Conservation (phyloP, 2,329 filamentous ascomycete species). For the Coleophoma cylindrospora region DNA sequence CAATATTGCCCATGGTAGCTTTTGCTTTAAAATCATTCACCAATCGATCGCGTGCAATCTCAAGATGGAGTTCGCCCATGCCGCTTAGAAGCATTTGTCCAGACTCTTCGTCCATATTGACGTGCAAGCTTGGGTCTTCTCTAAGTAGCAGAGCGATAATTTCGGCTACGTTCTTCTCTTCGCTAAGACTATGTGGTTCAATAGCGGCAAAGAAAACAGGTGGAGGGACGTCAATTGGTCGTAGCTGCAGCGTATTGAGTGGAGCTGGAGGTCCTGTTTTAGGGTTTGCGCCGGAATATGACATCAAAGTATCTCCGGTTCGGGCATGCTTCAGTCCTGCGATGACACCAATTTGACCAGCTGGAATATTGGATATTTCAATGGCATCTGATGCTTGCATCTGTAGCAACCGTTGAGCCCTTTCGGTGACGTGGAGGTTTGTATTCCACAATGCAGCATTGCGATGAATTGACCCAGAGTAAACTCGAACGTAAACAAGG, state of each 20-base stretch:
- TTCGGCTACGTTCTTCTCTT: constrained; percentile 74
- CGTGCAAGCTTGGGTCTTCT: constrained; percentile 88
- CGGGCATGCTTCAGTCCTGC: constrained; percentile 85
- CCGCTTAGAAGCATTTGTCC: constrained; percentile 91
- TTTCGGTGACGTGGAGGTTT: constrained; percentile 72
- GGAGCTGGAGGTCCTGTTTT: constrained; percentile 62
- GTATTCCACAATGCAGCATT: constrained; percentile 83
- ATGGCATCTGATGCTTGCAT: constrained; percentile 87
- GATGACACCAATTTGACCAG: constrained; percentile 92
- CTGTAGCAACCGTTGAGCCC: constrained; percentile 74
- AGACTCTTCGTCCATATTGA: constrained; percentile 80
- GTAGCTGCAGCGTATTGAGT: constrained; percentile 72
- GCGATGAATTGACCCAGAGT: constrained; percentile 73
- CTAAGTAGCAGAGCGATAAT: constrained; percentile 74
- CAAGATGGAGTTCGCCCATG: constrained; percentile 94
- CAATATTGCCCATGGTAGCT: constrained; percentile 80
- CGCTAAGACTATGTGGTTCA: constrained; percentile 71
- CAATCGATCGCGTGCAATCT: constrained; percentile 84
- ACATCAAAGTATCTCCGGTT: constrained; percentile 87
- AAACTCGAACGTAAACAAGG: constrained; percentile 87
- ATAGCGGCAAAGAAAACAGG: constrained; percentile 96
- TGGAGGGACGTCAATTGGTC: constrained; percentile 83
- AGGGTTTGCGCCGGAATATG: constrained; percentile 57
- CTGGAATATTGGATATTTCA: constrained; percentile 72
- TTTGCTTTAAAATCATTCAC: constrained; percentile 85